Evolutionary conservation across 768 basidiomycete genomes (phyloP).

Genomic region (Tulasnella sp.): DNA sequence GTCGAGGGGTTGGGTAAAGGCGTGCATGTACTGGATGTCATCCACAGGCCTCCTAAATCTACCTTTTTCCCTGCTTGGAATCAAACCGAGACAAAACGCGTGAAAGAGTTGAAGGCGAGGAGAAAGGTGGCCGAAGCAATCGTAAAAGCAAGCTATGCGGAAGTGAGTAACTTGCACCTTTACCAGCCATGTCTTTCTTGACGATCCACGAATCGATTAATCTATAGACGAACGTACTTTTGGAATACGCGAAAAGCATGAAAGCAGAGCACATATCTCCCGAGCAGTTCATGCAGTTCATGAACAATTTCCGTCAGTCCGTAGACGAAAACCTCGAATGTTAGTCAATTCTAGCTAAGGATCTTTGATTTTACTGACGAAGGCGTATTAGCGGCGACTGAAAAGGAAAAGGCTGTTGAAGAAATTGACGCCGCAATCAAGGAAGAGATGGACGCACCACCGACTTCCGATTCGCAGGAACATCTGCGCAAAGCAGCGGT

Average conservation of each 20-base stretch:
- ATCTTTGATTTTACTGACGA: not conserved
- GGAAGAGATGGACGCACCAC: constrained; percentile 24
- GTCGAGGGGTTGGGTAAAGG: constrained; percentile 36
- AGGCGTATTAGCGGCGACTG: not conserved
- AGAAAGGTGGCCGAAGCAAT: constrained; percentile 1
- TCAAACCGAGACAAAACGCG: not conserved
- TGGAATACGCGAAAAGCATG: constrained; percentile 21
- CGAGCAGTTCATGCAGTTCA: constrained; percentile 28
- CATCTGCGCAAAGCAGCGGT: constrained; percentile 25
- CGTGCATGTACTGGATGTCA: constrained; percentile 43
- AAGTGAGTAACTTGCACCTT: not conserved
- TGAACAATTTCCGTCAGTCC: constrained; percentile 33
- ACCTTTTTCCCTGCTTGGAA: not conserved
- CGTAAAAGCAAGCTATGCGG: not conserved
- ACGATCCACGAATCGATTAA: not conserved
- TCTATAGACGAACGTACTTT: not conserved
- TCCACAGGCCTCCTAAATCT: constrained; percentile 27
- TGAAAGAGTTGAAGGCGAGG: not conserved
- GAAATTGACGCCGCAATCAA: constrained; percentile 21
- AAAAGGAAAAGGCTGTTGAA: constrained; percentile 14
- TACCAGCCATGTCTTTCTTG: not conserved
- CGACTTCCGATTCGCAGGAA: not conserved
- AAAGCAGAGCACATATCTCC: constrained; percentile 26
- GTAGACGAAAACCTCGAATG: constrained; percentile 29
- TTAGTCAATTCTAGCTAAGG: constrained; percentile 22